Evolutionary conservation across 495 filamentous ascomycete genomes (phyloP).

Genomic region (Glutinoglossum americanum): DNA sequence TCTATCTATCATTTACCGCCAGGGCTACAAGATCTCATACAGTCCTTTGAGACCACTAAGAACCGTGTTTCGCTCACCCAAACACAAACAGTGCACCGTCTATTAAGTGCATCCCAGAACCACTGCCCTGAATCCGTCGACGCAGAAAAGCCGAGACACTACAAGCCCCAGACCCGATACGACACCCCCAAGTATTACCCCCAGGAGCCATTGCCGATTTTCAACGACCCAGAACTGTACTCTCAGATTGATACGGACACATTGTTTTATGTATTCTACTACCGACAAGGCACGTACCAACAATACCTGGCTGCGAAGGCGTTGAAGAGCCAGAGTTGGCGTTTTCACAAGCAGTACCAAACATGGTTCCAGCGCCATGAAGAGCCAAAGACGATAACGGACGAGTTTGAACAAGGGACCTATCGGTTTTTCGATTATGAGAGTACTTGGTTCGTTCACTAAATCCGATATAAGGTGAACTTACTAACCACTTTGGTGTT

Average conservation of each 20-base stretch:
- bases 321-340: conserved; percentile 89
- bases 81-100: conserved; percentile 37
- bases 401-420: conserved; percentile 95
- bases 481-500: conserved; percentile 4
- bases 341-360: conserved; percentile 98
- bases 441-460: conserved; percentile 71
- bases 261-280: conserved; percentile 98
- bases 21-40: conserved; percentile 68
- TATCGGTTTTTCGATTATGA: conserved; percentile 99
- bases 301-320: conserved; percentile 94
- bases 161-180: conserved; percentile 60
- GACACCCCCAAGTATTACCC: conserved; percentile 73
- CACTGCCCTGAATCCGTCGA: conserved; percentile 55
- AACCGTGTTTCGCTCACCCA: conserved; percentile 24
- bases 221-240: conserved; percentile 78
- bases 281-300: conserved; percentile 86
- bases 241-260: conserved; percentile 80
- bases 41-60: conserved; percentile 74
- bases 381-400: conserved; percentile 93
- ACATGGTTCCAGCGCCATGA: conserved; percentile 98
- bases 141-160: conserved; percentile 59
- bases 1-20: conserved; percentile 90
- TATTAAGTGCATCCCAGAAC: conserved; percentile 47
- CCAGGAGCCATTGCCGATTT: conserved; percentile 70
- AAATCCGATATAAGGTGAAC: conserved; percentile 2